These are phyloP conservation scores for Austroboletus olivaceoglutinosus DNA, from an alignment of 1,284 basidiomycete genomes.

Conservation along the genomic window DNA sequence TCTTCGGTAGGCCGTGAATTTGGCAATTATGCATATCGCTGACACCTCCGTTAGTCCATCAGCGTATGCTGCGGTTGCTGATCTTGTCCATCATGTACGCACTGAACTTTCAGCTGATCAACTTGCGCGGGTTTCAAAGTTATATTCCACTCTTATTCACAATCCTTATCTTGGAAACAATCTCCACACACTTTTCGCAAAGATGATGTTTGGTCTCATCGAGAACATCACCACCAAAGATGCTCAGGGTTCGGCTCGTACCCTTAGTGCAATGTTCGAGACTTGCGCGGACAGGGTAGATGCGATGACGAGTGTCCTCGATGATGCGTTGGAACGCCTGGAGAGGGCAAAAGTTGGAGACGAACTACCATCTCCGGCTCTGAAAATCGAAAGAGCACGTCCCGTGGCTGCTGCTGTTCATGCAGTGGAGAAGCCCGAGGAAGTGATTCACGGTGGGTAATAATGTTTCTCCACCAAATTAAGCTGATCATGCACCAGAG, in stretches of 20 bases:
- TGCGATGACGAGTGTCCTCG: slow-evolving; percentile 70
- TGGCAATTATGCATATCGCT: slow-evolving; percentile 2
- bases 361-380: slow-evolving; percentile 42
- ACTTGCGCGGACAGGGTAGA: slow-evolving; percentile 87
- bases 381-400: slow-evolving; percentile 75
- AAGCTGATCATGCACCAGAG: slow-evolving; percentile 47
- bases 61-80: slow-evolving; percentile 88
- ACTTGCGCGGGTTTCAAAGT: slow-evolving; percentile 77
- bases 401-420: slow-evolving; percentile 75
- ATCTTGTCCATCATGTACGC: slow-evolving; percentile 91
- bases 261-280: slow-evolving; percentile 78
- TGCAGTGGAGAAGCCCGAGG: slow-evolving; percentile 75
- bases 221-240: slow-evolving; percentile 83
- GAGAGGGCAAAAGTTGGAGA: slow-evolving; percentile 52
- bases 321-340: slow-evolving; percentile 50
- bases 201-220: slow-evolving; percentile 88
- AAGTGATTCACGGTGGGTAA: slow-evolving; percentile 62
- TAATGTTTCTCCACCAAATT: not conserved
- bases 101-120: slow-evolving; percentile 80
- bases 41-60: slow-evolving; percentile 54
- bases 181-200: slow-evolving; percentile 90
- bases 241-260: slow-evolving; percentile 61
- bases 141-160: slow-evolving; percentile 89
- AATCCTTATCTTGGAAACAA: slow-evolving; percentile 81
- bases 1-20: slow-evolving; percentile 52